A percentile compares a stretch with the other conserved stretches of the same genome.
phyloP scores from a whole-genome alignment of 2,329 filamentous ascomycete species.

The Orbilia oligospora region DNA sequence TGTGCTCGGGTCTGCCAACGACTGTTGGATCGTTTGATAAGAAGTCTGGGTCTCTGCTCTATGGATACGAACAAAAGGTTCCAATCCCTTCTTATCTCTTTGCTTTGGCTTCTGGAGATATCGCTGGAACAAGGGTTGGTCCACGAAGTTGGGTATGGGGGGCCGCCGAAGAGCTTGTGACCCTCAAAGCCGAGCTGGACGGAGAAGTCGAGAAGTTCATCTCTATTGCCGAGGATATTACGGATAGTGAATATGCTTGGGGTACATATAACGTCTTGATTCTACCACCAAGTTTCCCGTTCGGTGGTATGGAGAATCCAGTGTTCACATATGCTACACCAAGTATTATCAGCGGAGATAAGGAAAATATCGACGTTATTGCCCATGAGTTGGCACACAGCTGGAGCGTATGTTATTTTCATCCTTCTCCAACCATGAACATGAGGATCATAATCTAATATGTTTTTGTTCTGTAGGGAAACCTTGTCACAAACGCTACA shows the following conservation, averaged over 20 bases:
- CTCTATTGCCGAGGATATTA: slow-evolving; percentile 81
- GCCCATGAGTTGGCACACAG: slow-evolving; percentile 82
- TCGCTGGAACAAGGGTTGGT: slow-evolving; percentile 87
- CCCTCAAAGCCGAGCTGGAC: slow-evolving; percentile 91
- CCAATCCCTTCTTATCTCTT: slow-evolving; percentile 96
- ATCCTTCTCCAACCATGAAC: not conserved
- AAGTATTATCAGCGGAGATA: slow-evolving; percentile 90
- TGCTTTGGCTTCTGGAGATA: slow-evolving; percentile 88
- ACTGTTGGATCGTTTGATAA: slow-evolving; percentile 64
- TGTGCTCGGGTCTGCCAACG: slow-evolving; percentile 83
- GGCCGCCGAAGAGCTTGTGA: slow-evolving; percentile 86
- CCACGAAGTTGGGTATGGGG: slow-evolving; percentile 87
- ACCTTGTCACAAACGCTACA: slow-evolving; percentile 71
- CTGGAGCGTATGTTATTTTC: slow-evolving; percentile 71
- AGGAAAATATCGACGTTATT: slow-evolving; percentile 95
- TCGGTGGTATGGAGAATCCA: slow-evolving; percentile 91
- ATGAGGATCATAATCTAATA: not conserved
- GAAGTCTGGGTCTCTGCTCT: slow-evolving; percentile 72
- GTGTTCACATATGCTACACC: slow-evolving; percentile 96
- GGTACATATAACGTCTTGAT: slow-evolving; percentile 90
- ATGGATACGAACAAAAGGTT: slow-evolving; percentile 89
- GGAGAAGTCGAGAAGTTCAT: slow-evolving; percentile 93
- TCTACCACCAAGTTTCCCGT: slow-evolving; percentile 66
- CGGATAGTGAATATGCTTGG: slow-evolving; percentile 81
- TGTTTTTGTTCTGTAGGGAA: slow-evolving; percentile 52